These are phyloP conservation scores for Cyclocybe aegerita DNA, from an alignment of 768 basidiomycete genomes.

Conservation along the genomic window DNA sequence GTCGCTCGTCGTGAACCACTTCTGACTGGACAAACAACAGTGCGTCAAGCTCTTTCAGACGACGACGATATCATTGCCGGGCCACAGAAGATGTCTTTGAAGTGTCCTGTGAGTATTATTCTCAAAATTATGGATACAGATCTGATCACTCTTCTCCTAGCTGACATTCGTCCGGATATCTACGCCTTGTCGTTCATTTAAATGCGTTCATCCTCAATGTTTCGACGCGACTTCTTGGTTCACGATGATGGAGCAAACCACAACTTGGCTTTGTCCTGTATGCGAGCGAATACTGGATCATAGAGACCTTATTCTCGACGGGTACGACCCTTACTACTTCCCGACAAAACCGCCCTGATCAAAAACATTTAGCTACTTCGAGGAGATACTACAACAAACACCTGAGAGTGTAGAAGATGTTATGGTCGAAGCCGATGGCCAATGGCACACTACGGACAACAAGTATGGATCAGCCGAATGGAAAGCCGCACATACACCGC, in stretches of 20 bases:
- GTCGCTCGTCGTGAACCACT: background rate
- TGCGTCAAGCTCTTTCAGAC: conserved; percentile 55
- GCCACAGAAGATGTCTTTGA: conserved; percentile 85
- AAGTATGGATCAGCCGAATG: conserved; percentile 77
- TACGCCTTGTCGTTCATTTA: conserved; percentile 82
- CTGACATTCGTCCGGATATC: conserved; percentile 84
- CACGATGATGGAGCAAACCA: conserved; percentile 93
- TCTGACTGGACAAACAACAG: conserved; percentile 32
- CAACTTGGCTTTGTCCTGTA: conserved; percentile 93
- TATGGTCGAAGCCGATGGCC: conserved; percentile 89
- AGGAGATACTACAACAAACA: conserved; percentile 76
- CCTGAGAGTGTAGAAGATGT: conserved; percentile 88
- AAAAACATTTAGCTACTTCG: conserved; percentile 66
- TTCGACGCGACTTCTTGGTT: conserved; percentile 96
- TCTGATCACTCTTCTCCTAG: conserved; percentile 34
- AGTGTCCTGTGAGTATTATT: conserved; percentile 76
- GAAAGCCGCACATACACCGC: conserved; percentile 54
- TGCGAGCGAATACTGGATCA: conserved; percentile 79
- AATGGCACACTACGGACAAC: conserved; percentile 93
- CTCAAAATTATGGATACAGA: background rate
- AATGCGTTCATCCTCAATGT: conserved; percentile 89
- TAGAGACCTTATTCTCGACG: conserved; percentile 89
- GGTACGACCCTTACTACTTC: conserved; percentile 44
- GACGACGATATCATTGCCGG: conserved; percentile 95
- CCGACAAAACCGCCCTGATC: background rate